Base-by-base conservation (phyloP, 768 basidiomycete genomes). In the Suillus decipiens region DNA sequence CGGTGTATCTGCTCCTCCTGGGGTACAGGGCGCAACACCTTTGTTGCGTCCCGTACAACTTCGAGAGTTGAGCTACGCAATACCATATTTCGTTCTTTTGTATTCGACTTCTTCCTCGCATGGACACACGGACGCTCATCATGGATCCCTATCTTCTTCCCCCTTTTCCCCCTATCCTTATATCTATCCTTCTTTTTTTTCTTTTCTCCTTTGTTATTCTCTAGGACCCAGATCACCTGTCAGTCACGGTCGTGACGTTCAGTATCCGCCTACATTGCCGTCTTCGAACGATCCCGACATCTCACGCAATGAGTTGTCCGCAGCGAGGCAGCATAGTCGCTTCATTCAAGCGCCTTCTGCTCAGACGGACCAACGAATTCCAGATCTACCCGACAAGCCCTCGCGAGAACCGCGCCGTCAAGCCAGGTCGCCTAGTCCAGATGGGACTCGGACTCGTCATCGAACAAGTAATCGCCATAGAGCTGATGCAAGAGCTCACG, bases 1-100 rank as follows among this genome's bases (percentile, higher is more conserved):
- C 69, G 73, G 74, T 76, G 72, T 68, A 62, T 67, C 67, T 70
- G 67, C 76, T 80, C 79, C 75, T 75, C 76, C 76, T 75, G 67
- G 72, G 73, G 76, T 70, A 71, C 70, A 76, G 73, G 73, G 67
- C 76, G 61, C 42, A 69, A 70, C 70, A 64, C 64, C 61, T 72
- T 63, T 74, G 73, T 71, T 67, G 68, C 71, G 75, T 81, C 78
- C 79, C 60, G 77, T 71, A 77, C 79, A 78, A 73, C 80, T 79
- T 80, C 74, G 79, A 80, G 80, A 78, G 78, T 76, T 64, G 76
- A 78, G 78, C 70, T 70, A 63, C 67, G 74, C 70, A 67, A 61
- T 71, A 68, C 63, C 68, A 67, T 72, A 61, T 43, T 67, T 67
- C 66, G 36, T 73, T 75, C 71, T 68, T 77, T 72, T 69, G 73